These are phyloP conservation scores for Anisodus acutangulus DNA, from an alignment of 257 asterid species.

Conservation along the genomic window DNA sequence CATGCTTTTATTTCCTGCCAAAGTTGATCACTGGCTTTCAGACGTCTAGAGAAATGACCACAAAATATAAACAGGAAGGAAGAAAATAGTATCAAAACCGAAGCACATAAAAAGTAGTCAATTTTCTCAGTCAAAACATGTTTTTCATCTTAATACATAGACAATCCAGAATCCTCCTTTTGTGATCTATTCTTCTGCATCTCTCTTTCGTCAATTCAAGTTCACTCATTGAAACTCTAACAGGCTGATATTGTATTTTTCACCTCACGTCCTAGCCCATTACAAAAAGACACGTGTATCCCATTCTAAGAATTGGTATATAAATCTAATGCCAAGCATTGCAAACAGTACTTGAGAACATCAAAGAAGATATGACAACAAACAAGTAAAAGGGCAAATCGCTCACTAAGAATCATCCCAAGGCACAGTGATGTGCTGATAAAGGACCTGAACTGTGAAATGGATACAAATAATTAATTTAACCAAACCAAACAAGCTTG, in stretches of 20 bases:
- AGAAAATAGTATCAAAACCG: constrained; percentile 7
- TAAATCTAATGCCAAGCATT: neutral
- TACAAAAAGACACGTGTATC: neutral
- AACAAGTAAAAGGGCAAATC: neutral
- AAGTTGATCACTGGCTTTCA: constrained; percentile 28
- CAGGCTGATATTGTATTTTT: neutral
- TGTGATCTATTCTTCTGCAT: constrained; percentile 9
- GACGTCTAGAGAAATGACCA: constrained; percentile 33
- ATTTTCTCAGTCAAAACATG: neutral
- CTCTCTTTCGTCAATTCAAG: constrained; percentile 7
- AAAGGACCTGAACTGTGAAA: constrained; percentile 9
- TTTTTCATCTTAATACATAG: neutral
- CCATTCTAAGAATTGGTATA: constrained; percentile 10
- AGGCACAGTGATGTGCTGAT: neutral
- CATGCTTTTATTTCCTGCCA: constrained; percentile 64
- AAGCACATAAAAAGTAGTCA: neutral
- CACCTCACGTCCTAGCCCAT: neutral
- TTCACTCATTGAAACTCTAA: neutral
- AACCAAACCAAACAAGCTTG: neutral
- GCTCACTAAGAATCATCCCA: neutral
- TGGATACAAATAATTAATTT: neutral
- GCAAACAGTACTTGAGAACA: neutral
- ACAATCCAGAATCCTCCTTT: constrained; percentile 18
- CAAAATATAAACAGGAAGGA: neutral
- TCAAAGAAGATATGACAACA: constrained; percentile 8